Base-by-base conservation (phyloP, 1,139 yeast species). In the Debaryomyces singareniensis region DNA sequence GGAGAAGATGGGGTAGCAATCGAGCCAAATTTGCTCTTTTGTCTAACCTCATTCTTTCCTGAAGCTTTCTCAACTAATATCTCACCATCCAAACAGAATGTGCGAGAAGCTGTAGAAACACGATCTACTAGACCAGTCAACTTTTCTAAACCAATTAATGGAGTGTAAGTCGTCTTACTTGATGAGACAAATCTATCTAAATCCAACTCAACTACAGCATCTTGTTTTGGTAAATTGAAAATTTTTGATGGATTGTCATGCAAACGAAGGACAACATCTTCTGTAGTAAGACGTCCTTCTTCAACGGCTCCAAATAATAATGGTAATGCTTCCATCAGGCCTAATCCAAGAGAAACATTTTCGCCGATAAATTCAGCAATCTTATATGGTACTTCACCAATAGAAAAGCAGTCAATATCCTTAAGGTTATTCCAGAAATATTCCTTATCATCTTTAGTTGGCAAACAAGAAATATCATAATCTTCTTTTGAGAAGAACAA, bases 51-150 rank as follows among this genome's bases (percentile, higher is more conserved):
- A 51, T 73, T 69, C 52, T 62, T 64, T 41, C 96, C 96, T 29
- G 67, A 54, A 20, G 82, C 79, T 40, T 65, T 70, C 15, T 57
- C 49, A 30, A 71, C 68, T 39, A 82, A 66, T 30, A 85, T 60
- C 35, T 72, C 72, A 43, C 95, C 96, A 53, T 89, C 96, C 44
- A 87, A 71, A 41, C 86, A 81, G 36, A 81, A 85, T 34, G 95
- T 83, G 53, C 79, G 79, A 39, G 77, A 80, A 43, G 78, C 76
- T 55, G 84, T 68, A 40, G 79, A 71, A 32, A 91, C 97, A 54
- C 97, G 77, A 59, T 86, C 95, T 47, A 91, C 80, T 43, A 85
- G 78, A 39, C 96, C 97, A 39, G 63, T 68, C 49, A 83, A 65
- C 31, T 67, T 61, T 7, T 7, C 7, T 42, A 65, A 61, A 47